phyloP scores from a whole-genome alignment of 2,329 filamentous ascomycete genomes.

The Pyrenophora teres region DNA sequence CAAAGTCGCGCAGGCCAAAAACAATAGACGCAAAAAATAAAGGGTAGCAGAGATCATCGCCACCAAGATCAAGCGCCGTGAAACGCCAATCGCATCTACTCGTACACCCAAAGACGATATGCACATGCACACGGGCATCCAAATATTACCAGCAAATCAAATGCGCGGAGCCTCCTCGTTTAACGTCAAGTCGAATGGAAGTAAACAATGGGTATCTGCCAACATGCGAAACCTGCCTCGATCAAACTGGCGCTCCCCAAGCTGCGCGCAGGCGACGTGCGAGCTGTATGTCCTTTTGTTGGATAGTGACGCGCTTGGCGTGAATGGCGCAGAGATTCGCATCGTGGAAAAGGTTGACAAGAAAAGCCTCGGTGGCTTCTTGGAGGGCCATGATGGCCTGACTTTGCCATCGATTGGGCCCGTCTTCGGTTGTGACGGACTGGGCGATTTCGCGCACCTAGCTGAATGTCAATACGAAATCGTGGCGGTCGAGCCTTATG shows the following conservation, averaged over 20 bases:
- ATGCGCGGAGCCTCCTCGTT: not conserved
- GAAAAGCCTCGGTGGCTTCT: conserved; percentile 98
- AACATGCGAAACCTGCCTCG: not conserved
- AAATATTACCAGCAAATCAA: not conserved
- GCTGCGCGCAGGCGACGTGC: conserved; percentile 90
- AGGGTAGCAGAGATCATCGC: not conserved
- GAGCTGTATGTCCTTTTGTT: conserved; percentile 96
- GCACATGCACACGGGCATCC: not conserved
- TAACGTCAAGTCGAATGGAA: not conserved
- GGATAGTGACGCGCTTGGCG: conserved; percentile 99
- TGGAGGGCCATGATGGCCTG: conserved; percentile 96
- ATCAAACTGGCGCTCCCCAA: conserved; percentile 49
- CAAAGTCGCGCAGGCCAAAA: not conserved
- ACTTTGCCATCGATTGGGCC: conserved; percentile 81
- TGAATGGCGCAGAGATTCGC: conserved; percentile 99
- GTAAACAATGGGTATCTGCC: conserved; percentile 18
- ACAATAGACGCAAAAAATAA: not conserved
- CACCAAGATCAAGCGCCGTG: not conserved
- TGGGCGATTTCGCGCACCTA: conserved; percentile 69
- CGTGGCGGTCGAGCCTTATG: too few relatives aligned
- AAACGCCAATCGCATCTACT: not conserved
- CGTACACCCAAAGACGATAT: not conserved
- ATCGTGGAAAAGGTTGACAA: conserved; percentile 97
- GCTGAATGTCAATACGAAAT: too few relatives aligned
- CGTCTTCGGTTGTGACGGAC: conserved; percentile 66